A percentile compares a stretch with the other conserved stretches of the same genome.
Evolutionary conservation across 177 flowering plant genomes (phyloP).

Genomic region (Vitis hybrid): DNA sequence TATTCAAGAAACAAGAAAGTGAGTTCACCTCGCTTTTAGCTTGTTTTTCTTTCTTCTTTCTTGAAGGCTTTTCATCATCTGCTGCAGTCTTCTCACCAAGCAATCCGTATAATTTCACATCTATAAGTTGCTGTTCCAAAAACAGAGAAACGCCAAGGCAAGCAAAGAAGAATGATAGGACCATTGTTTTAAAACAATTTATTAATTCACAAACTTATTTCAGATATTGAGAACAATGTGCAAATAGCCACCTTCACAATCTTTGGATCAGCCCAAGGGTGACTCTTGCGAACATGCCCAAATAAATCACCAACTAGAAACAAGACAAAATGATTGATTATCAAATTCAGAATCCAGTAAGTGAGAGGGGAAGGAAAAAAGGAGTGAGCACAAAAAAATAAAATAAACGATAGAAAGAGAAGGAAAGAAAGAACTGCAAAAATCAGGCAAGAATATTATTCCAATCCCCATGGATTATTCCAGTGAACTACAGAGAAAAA

Average conservation of each 20-base stretch:
- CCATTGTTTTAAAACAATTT: neutral
- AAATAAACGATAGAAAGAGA: no score
- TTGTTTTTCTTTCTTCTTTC: slow-evolving; percentile 89
- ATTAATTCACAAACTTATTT: neutral
- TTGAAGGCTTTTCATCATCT: slow-evolving; percentile 78
- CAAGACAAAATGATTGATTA: slow-evolving; percentile 1
- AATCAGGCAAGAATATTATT: neutral
- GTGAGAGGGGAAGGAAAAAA: neutral
- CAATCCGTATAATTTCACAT: slow-evolving; percentile 59
- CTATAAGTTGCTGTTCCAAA: slow-evolving; percentile 56
- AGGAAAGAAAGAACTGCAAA: neutral
- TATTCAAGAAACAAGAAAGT: neutral
- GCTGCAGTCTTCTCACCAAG: slow-evolving; percentile 94
- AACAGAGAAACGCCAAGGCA: neutral
- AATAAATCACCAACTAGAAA: slow-evolving; percentile 77
- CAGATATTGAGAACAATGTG: neutral
- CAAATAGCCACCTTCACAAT: slow-evolving; percentile 65
- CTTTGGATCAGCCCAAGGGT: slow-evolving; percentile 94
- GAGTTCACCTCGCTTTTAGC: slow-evolving; percentile 59
- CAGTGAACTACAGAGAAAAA: no score
- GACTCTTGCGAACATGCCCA: slow-evolving; percentile 68
- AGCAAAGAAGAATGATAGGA: neutral
- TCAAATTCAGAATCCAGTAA: neutral
- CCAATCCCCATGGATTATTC: neutral
- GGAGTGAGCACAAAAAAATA: neutral